These are phyloP conservation scores for Manihot esculenta DNA, from an alignment of 441 rosid genomes.

Conservation along the genomic window DNA sequence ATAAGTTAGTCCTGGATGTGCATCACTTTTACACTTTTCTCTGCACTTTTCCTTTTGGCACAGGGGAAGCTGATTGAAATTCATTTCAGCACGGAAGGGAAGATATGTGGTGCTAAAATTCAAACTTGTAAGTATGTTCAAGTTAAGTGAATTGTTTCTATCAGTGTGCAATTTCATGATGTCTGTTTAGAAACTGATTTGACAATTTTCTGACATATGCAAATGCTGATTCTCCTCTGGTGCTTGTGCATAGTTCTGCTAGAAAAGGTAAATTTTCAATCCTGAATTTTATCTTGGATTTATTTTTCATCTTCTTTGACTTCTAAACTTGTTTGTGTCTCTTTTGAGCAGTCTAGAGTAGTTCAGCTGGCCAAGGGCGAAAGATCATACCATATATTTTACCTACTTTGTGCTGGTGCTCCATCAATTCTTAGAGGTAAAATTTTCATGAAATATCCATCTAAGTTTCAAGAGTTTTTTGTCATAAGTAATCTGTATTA, in stretches of 20 bases:
- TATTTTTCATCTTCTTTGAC: constrained; percentile 16
- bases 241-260: constrained; percentile 59
- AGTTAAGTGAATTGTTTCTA: constrained; percentile 15
- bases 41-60: constrained; percentile 20
- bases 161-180: constrained; percentile 14
- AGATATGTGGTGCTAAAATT: constrained; percentile 83
- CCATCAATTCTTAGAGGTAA: constrained; percentile 81
- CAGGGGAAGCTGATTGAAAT: constrained; percentile 94
- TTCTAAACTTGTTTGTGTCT: constrained; percentile 36
- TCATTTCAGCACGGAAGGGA: constrained; percentile 76
- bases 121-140: constrained; percentile 73
- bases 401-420: constrained; percentile 98
- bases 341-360: constrained; percentile 83
- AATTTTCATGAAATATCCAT: constrained; percentile 10
- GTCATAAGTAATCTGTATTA: constrained; percentile 6
- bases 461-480: constrained; percentile 14
- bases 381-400: constrained; percentile 92
- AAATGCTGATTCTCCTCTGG: constrained; percentile 25
- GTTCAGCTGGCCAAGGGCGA: constrained; percentile 85
- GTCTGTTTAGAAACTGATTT: constrained; percentile 33
- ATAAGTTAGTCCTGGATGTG: neutral
- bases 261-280: constrained; percentile 71
- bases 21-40: constrained; percentile 8
- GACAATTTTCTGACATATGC: constrained; percentile 27
- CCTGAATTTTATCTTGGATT: constrained; percentile 21